phyloP scores from a whole-genome alignment of 2,329 filamentous ascomycete species.

The Xylaria arbuscula region DNA sequence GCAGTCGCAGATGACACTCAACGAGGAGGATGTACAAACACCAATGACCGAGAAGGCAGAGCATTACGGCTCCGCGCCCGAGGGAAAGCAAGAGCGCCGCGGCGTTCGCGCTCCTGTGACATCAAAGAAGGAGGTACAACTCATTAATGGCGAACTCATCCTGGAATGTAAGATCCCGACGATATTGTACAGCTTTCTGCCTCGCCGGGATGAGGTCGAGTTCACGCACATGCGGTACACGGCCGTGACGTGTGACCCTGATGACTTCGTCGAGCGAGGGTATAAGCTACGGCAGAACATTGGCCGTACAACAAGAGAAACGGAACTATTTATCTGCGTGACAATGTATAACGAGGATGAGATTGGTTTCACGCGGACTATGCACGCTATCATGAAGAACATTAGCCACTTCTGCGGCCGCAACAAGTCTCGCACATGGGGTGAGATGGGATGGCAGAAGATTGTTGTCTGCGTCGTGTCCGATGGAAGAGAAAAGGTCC shows the following conservation, averaged over 20 bases:
- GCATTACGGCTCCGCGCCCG: conserved; percentile 88
- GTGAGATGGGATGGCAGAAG: conserved; percentile 99
- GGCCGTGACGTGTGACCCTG: conserved; percentile 92
- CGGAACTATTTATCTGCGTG: conserved; percentile 94
- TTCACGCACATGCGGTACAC: conserved; percentile 98
- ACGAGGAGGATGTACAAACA: conserved; percentile 57
- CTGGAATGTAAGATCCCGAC: conserved; percentile 99
- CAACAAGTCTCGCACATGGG: conserved; percentile 96
- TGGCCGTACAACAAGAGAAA: conserved; percentile 91
- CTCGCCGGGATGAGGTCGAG: conserved; percentile 89
- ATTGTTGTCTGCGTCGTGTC: conserved; percentile 98
- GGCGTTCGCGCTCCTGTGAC: conserved; percentile 89
- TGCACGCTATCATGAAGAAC: conserved; percentile 98
- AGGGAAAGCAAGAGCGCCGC: conserved; percentile 85
- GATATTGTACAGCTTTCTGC: conserved; percentile 96
- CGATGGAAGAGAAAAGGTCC: conserved; percentile 88
- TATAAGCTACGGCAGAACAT: conserved; percentile 92
- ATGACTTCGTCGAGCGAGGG: conserved; percentile 86
- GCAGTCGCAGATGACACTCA: conserved; percentile 65
- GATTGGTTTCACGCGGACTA: conserved; percentile 91
- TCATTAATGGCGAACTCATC: conserved; percentile 97
- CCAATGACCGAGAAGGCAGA: conserved; percentile 69
- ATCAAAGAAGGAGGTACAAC: conserved; percentile 90
- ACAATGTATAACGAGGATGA: conserved; percentile 99
- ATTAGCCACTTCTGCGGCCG: conserved; percentile 98